Evolutionary conservation across 1,139 yeast species (phyloP), one percentile per base, ranked within the genome.

Genomic region (Dujonia santamariae): DNA sequence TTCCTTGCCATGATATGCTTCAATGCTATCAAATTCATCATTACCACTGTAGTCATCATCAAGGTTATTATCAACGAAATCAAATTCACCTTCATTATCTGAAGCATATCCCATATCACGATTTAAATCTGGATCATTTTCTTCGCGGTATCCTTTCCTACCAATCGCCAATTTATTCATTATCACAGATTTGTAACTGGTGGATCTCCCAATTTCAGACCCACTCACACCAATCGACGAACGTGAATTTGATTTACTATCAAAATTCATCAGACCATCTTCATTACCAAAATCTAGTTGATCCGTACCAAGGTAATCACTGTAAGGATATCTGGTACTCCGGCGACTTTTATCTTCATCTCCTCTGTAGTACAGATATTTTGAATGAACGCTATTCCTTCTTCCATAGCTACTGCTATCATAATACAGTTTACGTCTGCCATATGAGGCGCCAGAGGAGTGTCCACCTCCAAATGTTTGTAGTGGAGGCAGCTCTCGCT

Each of bases 71-170:
- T 28, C 28, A 5, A 28, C 36, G n/a, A n/a, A n/a, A 17, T 34
- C 36, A 7, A 19, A 15, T 4, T 32, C 37, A 8, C 19, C 38
- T 27, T 36, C 38, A 19, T 31, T 36, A 19, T 36, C 38, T 3
- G 38, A 28, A 8, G 12, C 33, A 15, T 36, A 36, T 4, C 38
- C 38, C 26, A 26, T 16, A 19, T 36, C 38, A 4, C 18, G 26
- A 21, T 27, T 28, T 9, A 32, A 20, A 6, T 33, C 36, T 4
- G 38, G 37, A 17, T 36, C 36, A 23, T 36, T 31, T 8, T 26
- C 31, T 21, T 32, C 36, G 9, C 36, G 36, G 16, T 33, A 33
- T 18, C 15, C 25, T 17, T 33, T 33, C 11, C 36, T 18, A n/a
- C 28, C 24, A 15, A 33, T 16, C 7, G 36, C 34, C 12, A 33